Evolutionary conservation across 106 monocot species (phyloP).

Genomic region (Dendrobium nobile): DNA sequence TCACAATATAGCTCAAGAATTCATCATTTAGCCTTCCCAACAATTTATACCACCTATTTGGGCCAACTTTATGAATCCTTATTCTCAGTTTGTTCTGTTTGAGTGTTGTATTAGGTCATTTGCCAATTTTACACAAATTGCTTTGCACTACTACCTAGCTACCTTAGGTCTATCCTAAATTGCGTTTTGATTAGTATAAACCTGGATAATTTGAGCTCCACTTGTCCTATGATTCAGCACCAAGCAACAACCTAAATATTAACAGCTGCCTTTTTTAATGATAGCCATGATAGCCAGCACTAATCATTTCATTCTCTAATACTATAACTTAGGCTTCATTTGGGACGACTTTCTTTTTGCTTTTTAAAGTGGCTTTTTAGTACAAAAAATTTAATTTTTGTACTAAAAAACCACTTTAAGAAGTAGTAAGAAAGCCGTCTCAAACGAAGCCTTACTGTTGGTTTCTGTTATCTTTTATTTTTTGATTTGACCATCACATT

Average conservation of each 20-base stretch:
- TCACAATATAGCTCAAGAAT: no score
- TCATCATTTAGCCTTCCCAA: no score
- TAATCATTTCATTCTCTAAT: neutral
- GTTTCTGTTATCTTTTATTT: neutral
- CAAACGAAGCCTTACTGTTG: neutral
- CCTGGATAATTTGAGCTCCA: neutral
- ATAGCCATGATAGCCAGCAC: neutral
- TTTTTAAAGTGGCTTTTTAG: no score
- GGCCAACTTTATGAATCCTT: no score
- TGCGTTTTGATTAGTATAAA: neutral
- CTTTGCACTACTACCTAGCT: neutral
- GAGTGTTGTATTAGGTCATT: neutral
- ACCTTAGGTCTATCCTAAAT: neutral
- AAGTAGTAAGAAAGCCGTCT: no score
- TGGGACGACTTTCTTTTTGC: no score
- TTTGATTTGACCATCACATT: neutral
- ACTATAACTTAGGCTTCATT: neutral
- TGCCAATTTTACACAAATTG: neutral
- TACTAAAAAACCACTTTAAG: no score
- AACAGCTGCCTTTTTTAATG: neutral
- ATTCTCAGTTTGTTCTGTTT: no score
- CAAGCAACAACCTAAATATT: neutral
- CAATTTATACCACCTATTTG: no score
- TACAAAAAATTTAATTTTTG: no score
- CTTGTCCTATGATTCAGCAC: neutral